Percentiles rank a stretch among this genome's conserved stretches.
Conservation (phyloP, 768 basidiomycete genomes). For the Tricholoma sp. region DNA sequence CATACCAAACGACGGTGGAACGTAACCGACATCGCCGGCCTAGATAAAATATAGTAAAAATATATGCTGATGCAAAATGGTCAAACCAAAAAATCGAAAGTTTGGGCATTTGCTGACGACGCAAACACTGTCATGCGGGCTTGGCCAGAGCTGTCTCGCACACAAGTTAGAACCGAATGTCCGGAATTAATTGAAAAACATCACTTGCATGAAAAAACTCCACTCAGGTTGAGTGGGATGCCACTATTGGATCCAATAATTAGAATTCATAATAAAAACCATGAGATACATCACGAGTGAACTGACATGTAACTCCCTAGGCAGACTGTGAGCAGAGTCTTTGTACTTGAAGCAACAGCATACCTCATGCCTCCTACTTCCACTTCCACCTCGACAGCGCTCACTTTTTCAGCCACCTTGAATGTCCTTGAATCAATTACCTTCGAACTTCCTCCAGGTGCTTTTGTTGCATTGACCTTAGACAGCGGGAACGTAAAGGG, state of each 20-base stretch:
- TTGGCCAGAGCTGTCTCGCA: constrained; percentile 39
- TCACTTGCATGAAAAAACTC: constrained; percentile 50
- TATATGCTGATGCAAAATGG: not conserved
- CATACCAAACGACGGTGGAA: constrained; percentile 31
- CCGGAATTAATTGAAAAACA: constrained; percentile 17
- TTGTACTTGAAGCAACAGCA: constrained; percentile 15
- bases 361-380: constrained; percentile 60
- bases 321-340: not conserved
- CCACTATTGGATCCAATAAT: constrained; percentile 39
- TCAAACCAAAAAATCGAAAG: constrained; percentile 52
- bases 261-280: not conserved
- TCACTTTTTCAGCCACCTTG: constrained; percentile 45
- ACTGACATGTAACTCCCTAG: constrained; percentile 52
- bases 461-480: constrained; percentile 33
- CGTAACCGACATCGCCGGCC: constrained; percentile 36
- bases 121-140: constrained; percentile 61
- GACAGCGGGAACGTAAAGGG: constrained; percentile 55
- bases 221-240: constrained; percentile 70
- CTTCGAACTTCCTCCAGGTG: constrained; percentile 55
- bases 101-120: constrained; percentile 48
- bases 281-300: not conserved
- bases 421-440: constrained; percentile 55
- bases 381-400: constrained; percentile 52
- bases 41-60: constrained; percentile 7
- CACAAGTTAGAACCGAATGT: not conserved